Evolutionary conservation across 2,329 filamentous ascomycete species (phyloP), one percentile per base, ranked within the genome.

Genomic region (Fusarium bulbicola): DNA sequence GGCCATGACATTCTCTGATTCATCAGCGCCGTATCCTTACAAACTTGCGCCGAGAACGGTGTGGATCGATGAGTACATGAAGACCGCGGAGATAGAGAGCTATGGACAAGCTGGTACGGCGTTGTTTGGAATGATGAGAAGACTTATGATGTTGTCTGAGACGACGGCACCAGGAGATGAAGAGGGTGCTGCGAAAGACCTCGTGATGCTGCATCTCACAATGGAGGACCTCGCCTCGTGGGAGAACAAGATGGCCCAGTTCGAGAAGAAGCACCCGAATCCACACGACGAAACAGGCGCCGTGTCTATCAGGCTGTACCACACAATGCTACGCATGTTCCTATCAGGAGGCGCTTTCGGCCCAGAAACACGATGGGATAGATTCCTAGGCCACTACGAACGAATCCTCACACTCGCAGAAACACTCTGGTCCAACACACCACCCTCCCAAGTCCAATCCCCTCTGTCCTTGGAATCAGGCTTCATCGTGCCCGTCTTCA

Each of bases 1-100:
- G 43, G 79, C 78, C 69, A 79, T 82, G 77, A 77, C 80, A 1
- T 81, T 82, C 46, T 77, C 74, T 5, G 81, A 82, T 36, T 76
- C 74, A 0, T 74, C 67, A 9, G 78, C 79, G 6, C 80, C 80
- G 3, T 82, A 81, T 63, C 74, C 75, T 16, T 79, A 75, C 47
- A 62, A 59, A 21, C 58, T 72, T 1, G 54, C 72, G 5, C 67
- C 74, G 0, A 65, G 46, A 15, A 66, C 58, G 30, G 63, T 72
- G 3, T 66, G 63, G 36, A 62, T 75, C 12, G 76, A 70, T 18
- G 46, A 70, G 1, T 43, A 56, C 16, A 68, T 78, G 66, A 42
- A 46, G 12, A 56, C 32, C 7, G 37, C 52, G 1, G n/a, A 37
- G 11, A 57, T 78, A 10, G 54, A 75, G 18, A 77, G 62, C 26